phyloP scores from a whole-genome alignment of 148 eudicot species.

The Euryodendron excelsum region DNA sequence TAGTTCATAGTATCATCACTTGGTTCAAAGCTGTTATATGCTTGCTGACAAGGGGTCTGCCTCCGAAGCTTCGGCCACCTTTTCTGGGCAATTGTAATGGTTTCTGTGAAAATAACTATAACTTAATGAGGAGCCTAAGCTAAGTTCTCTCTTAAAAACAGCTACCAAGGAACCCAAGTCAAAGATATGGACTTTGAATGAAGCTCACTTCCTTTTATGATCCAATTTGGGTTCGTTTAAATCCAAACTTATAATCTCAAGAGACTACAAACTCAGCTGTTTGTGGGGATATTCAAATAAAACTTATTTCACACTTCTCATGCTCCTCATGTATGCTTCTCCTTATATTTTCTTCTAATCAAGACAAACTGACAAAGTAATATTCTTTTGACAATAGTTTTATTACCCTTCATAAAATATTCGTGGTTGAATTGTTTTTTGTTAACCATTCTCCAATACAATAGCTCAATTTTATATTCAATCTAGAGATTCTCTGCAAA shows the following conservation, averaged over 20 bases:
- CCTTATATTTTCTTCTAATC: constrained; percentile 25
- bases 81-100: constrained; percentile 36
- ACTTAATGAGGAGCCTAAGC: constrained; percentile 14
- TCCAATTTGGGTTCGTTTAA: constrained; percentile 19
- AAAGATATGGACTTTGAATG: constrained; percentile 34
- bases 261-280: constrained; percentile 30
- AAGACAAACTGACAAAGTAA: constrained; percentile 35
- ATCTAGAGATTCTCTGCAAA: constrained; percentile 40
- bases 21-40: constrained; percentile 28
- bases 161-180: constrained; percentile 24
- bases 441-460: constrained; percentile 8
- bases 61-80: constrained; percentile 46
- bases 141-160: constrained; percentile 12
- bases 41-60: constrained; percentile 33
- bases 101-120: constrained; percentile 19
- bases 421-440: constrained; percentile 18
- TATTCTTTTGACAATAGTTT: constrained; percentile 21
- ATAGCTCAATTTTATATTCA: neutral
- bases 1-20: constrained; percentile 21
- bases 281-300: constrained; percentile 22
- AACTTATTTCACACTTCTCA: constrained; percentile 28
- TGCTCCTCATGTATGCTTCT: constrained; percentile 23
- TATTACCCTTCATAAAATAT: constrained; percentile 4
- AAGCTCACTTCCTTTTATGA: constrained; percentile 18
- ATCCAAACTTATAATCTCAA: constrained; percentile 39